A percentile compares a stretch with the other conserved stretches of the same genome.
Evolutionary conservation across 495 filamentous ascomycete species (phyloP).

Genomic region (Stereocaulon alpinum): DNA sequence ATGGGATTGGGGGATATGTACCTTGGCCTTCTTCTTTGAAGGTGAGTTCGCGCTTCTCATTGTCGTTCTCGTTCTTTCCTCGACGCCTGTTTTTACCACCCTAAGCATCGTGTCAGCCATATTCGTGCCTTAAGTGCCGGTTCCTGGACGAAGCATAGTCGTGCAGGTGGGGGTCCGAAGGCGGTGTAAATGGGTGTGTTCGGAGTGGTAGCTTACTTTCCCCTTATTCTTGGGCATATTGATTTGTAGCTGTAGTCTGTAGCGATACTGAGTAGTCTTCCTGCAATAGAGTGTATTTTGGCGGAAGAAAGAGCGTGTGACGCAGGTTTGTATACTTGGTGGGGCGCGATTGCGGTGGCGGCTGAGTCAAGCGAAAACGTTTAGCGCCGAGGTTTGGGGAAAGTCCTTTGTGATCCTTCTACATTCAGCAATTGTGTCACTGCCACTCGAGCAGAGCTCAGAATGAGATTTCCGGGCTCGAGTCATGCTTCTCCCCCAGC

Average conservation of each 20-base stretch:
- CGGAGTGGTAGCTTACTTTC: constrained; percentile 56
- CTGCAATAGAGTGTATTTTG: background rate
- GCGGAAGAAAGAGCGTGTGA: background rate
- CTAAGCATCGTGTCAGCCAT: constrained; percentile 32
- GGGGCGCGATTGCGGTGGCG: background rate
- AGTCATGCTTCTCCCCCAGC: background rate
- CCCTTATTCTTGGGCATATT: constrained; percentile 98
- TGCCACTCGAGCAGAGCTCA: background rate
- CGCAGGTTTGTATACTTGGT: background rate
- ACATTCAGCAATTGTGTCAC: background rate
- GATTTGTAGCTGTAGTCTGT: constrained; percentile 21
- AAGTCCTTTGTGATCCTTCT: background rate
- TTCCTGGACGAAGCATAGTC: background rate
- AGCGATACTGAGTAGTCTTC: background rate
- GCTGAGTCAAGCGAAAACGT: constrained; percentile 1
- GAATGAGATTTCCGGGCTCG: background rate
- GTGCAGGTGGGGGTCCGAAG: background rate
- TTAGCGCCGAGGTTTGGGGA: background rate
- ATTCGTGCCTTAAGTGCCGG: background rate
- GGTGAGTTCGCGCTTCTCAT: constrained; percentile 95
- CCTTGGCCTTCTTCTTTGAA: constrained; percentile 99
- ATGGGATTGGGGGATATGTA: constrained; percentile 26
- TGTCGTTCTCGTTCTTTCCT: constrained; percentile 99
- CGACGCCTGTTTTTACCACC: constrained; percentile 97
- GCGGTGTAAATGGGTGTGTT: constrained; percentile 13